A percentile compares a stretch with the other conserved stretches of the same genome.
phyloP scores from a whole-genome alignment of 768 basidiomycete genomes.

The Tulasnella calospora region DNA sequence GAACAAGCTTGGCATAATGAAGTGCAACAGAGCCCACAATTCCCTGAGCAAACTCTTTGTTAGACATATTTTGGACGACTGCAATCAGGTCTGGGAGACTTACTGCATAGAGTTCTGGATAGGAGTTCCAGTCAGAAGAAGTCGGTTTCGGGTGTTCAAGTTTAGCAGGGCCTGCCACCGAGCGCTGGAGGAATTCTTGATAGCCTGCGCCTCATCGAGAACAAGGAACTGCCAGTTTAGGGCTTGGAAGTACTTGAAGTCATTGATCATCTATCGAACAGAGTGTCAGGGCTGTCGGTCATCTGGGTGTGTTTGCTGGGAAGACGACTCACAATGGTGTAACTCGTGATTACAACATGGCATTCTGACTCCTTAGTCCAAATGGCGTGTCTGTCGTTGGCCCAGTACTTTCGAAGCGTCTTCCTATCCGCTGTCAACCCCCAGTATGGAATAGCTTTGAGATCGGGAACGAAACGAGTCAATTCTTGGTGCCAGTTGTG shows the following conservation, averaged over 20 bases:
- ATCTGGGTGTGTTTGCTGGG: background rate
- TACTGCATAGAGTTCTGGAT: conserved; percentile 99
- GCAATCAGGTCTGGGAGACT: conserved; percentile 29
- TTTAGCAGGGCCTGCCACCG: conserved; percentile 96
- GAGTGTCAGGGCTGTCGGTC: conserved; percentile 34
- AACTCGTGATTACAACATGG: conserved; percentile 94
- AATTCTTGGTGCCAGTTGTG: conserved; percentile 99
- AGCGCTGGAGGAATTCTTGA: conserved; percentile 94
- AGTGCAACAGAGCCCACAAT: conserved; percentile 95
- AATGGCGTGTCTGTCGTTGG: conserved; percentile 92
- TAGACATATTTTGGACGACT: background rate
- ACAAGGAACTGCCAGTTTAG: conserved; percentile 99
- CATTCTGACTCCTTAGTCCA: conserved; percentile 83
- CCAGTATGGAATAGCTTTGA: conserved; percentile 98
- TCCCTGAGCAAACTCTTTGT: conserved; percentile 46
- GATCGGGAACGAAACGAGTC: conserved; percentile 85
- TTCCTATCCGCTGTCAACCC: conserved; percentile 94
- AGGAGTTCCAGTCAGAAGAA: conserved; percentile 93
- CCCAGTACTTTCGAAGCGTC: conserved; percentile 95
- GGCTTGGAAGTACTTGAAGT: conserved; percentile 95
- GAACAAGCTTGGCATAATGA: conserved; percentile 99
- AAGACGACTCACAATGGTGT: conserved; percentile 68
- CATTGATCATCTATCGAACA: conserved; percentile 50
- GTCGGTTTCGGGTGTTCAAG: conserved; percentile 91
- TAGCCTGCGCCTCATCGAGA: conserved; percentile 98